Conservation (phyloP, 768 basidiomycete species). For the Kwoniella dendrophila region DNA sequence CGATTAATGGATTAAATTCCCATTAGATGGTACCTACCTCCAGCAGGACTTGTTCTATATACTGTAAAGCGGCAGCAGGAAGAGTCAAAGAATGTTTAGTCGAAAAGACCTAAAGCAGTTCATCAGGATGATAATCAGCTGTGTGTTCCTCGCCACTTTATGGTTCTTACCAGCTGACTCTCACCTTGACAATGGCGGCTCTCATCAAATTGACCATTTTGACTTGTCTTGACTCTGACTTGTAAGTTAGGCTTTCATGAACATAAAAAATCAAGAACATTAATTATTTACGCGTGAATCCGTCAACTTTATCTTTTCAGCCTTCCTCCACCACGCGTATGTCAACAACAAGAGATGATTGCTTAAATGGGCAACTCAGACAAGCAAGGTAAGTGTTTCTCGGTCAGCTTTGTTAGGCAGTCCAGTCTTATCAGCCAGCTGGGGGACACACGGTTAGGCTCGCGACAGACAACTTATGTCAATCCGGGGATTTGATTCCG, state of each 20-base stretch:
- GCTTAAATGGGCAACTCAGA: no score
- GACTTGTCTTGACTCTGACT: not conserved
- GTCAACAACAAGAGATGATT: no score
- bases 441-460: no score
- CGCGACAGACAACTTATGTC: no score
- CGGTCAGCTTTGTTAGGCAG: no score
- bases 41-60: constrained; percentile 50
- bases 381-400: no score
- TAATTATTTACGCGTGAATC: constrained; percentile 12
- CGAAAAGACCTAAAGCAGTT: constrained; percentile 49
- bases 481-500: no score
- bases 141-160: no score
- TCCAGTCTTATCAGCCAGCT: no score
- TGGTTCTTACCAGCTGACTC: not conserved
- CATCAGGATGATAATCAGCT: constrained; percentile 1
- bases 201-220: constrained; percentile 45
- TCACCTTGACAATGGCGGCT: constrained; percentile 51
- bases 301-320: not conserved
- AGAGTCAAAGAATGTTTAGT: constrained; percentile 55
- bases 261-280: constrained; percentile 8
- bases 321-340: constrained; percentile 22
- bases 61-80: constrained; percentile 47
- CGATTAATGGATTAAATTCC: not conserved
- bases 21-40: constrained; percentile 39
- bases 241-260: not conserved